These are phyloP conservation scores for Aschersonia sp. DNA, from an alignment of 2,329 filamentous ascomycete species.

Conservation along the genomic window DNA sequence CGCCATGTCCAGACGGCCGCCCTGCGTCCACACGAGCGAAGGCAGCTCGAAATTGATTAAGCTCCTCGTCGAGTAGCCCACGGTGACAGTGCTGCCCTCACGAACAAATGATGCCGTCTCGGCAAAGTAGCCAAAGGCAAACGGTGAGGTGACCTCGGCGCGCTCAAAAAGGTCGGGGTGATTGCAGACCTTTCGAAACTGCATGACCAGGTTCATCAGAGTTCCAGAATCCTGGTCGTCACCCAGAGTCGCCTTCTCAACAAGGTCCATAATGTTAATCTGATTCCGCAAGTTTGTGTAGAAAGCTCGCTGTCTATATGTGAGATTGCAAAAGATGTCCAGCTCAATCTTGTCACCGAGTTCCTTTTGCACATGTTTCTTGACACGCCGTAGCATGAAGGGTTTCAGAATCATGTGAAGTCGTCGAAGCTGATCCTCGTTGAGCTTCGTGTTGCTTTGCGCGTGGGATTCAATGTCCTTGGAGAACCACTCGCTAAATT, in stretches of 20 bases:
- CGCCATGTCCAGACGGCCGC: constrained; percentile 60
- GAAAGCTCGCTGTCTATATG: constrained; percentile 86
- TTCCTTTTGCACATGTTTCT: constrained; percentile 99
- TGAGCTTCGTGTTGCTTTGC: constrained; percentile 98
- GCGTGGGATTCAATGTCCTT: constrained; percentile 97
- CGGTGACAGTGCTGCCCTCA: constrained; percentile 65
- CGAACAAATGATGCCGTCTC: constrained; percentile 92
- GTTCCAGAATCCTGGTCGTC: constrained; percentile 92
- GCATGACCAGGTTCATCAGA: constrained; percentile 98
- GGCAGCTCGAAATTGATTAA: constrained; percentile 76
- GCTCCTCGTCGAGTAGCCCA: constrained; percentile 79
- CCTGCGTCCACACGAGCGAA: constrained; percentile 66
- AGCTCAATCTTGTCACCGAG: constrained; percentile 96
- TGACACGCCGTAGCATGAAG: constrained; percentile 98
- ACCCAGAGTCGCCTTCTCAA: constrained; percentile 89
- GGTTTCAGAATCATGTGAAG: constrained; percentile 98
- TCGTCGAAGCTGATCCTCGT: constrained; percentile 92
- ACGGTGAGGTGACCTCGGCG: constrained; percentile 77
- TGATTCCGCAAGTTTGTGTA: constrained; percentile 89
- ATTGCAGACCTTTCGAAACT: constrained; percentile 98
- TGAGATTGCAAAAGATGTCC: constrained; percentile 92
- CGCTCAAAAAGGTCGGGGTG: constrained; percentile 95
- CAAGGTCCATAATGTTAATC: constrained; percentile 96
- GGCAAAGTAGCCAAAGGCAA: constrained; percentile 73
- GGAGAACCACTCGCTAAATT: constrained; percentile 88